A percentile compares a stretch with the other conserved stretches of the same genome.
Conservation (phyloP, 768 basidiomycete genomes). For the Phlebiopsis gigantea region DNA sequence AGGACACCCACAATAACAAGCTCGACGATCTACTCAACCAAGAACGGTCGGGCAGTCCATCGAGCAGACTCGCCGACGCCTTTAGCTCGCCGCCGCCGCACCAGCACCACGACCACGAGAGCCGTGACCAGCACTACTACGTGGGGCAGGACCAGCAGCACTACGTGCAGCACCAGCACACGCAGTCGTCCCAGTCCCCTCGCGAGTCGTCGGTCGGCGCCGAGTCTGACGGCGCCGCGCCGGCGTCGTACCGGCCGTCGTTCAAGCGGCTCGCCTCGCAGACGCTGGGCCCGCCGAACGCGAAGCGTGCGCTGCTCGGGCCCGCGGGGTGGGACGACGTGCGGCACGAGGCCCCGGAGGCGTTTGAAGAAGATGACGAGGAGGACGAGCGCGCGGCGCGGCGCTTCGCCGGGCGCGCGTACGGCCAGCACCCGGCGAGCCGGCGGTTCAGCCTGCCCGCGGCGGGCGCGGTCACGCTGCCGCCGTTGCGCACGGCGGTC, state of each 20-base stretch:
- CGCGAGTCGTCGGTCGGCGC: constrained; percentile 21
- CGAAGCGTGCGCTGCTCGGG: constrained; percentile 47
- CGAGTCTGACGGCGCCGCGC: constrained; percentile 26
- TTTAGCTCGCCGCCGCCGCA: constrained; percentile 24
- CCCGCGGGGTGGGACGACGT: constrained; percentile 29
- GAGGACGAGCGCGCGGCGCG: not conserved
- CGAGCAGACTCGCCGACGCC: constrained; percentile 37
- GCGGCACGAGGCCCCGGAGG: constrained; percentile 14
- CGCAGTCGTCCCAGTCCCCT: constrained; percentile 15
- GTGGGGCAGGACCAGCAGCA: not conserved
- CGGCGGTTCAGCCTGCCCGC: constrained; percentile 8
- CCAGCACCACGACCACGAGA: not conserved
- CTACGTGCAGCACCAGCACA: constrained; percentile 10
- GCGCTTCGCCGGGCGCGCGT: not conserved
- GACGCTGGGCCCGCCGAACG: constrained; percentile 55
- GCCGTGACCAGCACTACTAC: not conserved
- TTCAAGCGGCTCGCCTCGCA: constrained; percentile 74
- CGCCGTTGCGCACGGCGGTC: constrained; percentile 1
- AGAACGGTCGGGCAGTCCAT: constrained; percentile 15
- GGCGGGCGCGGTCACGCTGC: constrained; percentile 3
- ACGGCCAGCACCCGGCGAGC: not conserved
- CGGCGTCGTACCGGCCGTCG: constrained; percentile 40
- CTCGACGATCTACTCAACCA: constrained; percentile 5
- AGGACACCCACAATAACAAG: not conserved
- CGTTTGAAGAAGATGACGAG: constrained; percentile 6